Evolutionary conservation across 2,329 filamentous ascomycete genomes (phyloP).

Genomic region (Saccharata proteae): DNA sequence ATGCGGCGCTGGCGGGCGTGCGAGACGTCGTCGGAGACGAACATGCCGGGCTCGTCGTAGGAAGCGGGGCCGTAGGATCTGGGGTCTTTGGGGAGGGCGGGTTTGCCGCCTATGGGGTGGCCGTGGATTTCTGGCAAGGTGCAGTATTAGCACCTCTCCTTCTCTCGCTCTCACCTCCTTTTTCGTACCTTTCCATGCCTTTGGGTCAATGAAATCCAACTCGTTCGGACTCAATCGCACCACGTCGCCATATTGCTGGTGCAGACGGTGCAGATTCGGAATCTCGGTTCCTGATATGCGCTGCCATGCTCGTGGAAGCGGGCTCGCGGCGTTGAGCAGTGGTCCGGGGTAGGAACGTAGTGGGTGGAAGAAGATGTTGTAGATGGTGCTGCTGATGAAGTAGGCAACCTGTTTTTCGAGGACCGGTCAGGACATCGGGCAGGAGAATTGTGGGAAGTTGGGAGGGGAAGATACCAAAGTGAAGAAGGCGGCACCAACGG

Average conservation of each 20-base stretch:
- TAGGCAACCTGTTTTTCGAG: too few species aligned
- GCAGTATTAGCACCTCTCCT: too few species aligned
- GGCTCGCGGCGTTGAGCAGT: slow-evolving; percentile 18
- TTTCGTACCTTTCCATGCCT: slow-evolving; percentile 28
- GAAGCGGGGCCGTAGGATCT: slow-evolving; percentile 16
- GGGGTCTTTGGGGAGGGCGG: slow-evolving; percentile 18
- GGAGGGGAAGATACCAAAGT: too few species aligned
- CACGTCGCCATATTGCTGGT: slow-evolving; percentile 30
- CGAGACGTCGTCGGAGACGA: slow-evolving; percentile 27
- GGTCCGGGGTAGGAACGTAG: slow-evolving; percentile 33
- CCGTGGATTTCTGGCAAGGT: slow-evolving; percentile 24
- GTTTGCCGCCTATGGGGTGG: slow-evolving; percentile 15
- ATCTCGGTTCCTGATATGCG: slow-evolving; percentile 17
- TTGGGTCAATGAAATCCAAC: slow-evolving; percentile 32
- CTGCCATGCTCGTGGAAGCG: slow-evolving; percentile 20
- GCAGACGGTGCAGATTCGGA: slow-evolving; percentile 18
- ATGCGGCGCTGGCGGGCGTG: slow-evolving; percentile 28
- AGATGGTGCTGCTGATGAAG: slow-evolving; percentile 14
- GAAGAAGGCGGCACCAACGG: too few species aligned
- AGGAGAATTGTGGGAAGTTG: too few species aligned
- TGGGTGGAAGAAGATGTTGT: slow-evolving; percentile 32
- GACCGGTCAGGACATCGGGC: too few species aligned
- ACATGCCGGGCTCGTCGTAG: slow-evolving; percentile 25
- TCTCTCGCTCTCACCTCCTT: too few species aligned
- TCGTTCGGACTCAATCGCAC: slow-evolving; percentile 31